Base-by-base conservation (phyloP, 768 basidiomycete genomes). In the Hygrocybe punicea region DNA sequence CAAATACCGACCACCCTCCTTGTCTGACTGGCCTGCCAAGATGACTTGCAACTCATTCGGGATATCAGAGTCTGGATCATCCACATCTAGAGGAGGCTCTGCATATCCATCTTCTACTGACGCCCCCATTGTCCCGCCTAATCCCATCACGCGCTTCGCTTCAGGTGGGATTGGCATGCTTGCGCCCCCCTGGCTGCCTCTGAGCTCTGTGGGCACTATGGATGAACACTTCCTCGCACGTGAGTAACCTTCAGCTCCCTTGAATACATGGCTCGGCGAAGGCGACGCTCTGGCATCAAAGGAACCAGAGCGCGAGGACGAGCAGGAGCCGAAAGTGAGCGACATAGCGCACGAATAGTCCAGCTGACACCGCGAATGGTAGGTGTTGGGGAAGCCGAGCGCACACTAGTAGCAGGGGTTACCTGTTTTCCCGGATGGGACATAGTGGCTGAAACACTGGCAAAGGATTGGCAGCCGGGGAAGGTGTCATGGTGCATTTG, bases 11-110 rank as follows among this genome's bases (percentile, higher is more conserved):
- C 58, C 36, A 10, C 67, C 73, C 35, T 56, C 76, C 60, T 52
- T 76, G 63, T 67, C 73, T 65, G 66, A 67, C 50, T 73, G 67
- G 19, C 65, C 65, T 4, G 73, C 76, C 23, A 92, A 68, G 47
- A 92, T 83, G 21, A 76, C 75, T 60, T 84, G 83, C 55, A 92
- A 67, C 68, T 92, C 91, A 40, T 87, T 81, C 1, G 91, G 89
- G n/a, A 91, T 87, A 62, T 93, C 89, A 2, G 85, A 87, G 66
- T 90, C 85, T 0, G 81, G 86, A 63, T 89, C 85, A 8, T 81
- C 81, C 2, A 72, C 76, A 36, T 86, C 80, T 7, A 79, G 61
- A n/a, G 77, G 78, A 14, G 73, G 72, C 53, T 76, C 78, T 1
- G 68, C 69, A 50, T 78, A 79, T 24, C 17, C 45, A 23, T 47